Conservation (phyloP, 192 early-diverging fungal species). For the Irineochytrium annulatum region DNA sequence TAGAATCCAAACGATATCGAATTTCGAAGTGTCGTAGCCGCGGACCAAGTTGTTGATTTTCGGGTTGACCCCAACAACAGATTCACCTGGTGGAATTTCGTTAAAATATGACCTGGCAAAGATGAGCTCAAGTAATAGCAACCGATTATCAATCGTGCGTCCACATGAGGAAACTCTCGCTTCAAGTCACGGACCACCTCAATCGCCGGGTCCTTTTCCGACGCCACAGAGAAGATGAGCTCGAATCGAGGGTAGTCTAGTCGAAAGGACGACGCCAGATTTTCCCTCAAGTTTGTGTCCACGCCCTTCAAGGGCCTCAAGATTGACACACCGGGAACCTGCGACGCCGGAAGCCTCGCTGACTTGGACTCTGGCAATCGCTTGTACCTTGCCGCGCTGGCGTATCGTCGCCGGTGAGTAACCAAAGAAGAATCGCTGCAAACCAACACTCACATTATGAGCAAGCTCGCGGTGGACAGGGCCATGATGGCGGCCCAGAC, state of each 20-base stretch:
- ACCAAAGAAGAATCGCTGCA: no score
- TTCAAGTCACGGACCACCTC: conserved; percentile 68
- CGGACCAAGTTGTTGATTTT: conserved; percentile 94
- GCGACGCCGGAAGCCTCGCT: background rate
- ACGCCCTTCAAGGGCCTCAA: conserved; percentile 92
- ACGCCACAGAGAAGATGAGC: conserved; percentile 85
- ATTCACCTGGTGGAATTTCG: conserved; percentile 46
- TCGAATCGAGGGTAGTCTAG: conserved; percentile 87
- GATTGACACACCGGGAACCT: conserved; percentile 79
- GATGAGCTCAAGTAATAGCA: conserved; percentile 4
- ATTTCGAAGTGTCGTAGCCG: conserved; percentile 69
- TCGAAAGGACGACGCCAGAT: conserved; percentile 79
- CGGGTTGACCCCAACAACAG: conserved; percentile 83
- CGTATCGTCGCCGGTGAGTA: background rate
- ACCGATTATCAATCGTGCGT: conserved; percentile 77
- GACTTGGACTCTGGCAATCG: conserved; percentile 9
- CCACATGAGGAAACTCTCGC: conserved; percentile 65
- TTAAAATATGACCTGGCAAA: conserved; percentile 15
- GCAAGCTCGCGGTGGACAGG: background rate
- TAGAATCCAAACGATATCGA: conserved; percentile 92
- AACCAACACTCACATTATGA: background rate
- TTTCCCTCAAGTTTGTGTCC: conserved; percentile 76
- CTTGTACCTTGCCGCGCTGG: conserved; percentile 7
- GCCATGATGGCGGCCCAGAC: background rate
- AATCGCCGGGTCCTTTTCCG: conserved; percentile 76